phyloP scores from a whole-genome alignment of 2,329 filamentous ascomycete species.

The Cyanodermella asteris region DNA sequence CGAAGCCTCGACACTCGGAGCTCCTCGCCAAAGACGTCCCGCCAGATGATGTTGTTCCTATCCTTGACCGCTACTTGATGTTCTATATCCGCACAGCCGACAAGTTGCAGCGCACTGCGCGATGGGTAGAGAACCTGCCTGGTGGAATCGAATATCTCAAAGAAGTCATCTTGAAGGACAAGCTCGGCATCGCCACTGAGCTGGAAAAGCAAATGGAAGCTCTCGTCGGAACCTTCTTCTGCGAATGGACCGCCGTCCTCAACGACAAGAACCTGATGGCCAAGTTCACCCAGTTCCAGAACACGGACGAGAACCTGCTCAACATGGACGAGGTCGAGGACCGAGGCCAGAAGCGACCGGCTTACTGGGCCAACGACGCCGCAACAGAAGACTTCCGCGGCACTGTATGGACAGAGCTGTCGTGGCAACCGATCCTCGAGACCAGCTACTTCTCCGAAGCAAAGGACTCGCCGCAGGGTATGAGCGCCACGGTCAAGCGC shows the following conservation, averaged over 20 bases:
- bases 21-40: conserved; percentile 71
- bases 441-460: conserved; percentile 51
- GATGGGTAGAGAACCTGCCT: conserved; percentile 68
- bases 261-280: conserved; percentile 42
- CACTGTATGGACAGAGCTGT: conserved; percentile 41
- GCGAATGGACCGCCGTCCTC: conserved; percentile 77
- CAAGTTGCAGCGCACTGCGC: conserved; percentile 68
- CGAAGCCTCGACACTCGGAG: conserved; percentile 62
- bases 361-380: conserved; percentile 52
- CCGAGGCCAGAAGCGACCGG: conserved; percentile 50
- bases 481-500: conserved; percentile 58
- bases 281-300: conserved; percentile 64
- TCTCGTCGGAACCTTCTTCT: conserved; percentile 65
- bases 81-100: conserved; percentile 90
- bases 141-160: conserved; percentile 67
- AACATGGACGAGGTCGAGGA: conserved; percentile 51
- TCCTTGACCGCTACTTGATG: conserved; percentile 73
- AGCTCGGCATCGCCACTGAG: conserved; percentile 62
- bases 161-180: conserved; percentile 66
- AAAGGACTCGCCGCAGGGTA: conserved; percentile 45
- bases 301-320: conserved; percentile 50
- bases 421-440: conserved; percentile 64
- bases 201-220: conserved; percentile 77
- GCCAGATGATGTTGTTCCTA: conserved; percentile 58
- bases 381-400: conserved; percentile 51